Base-by-base conservation (phyloP, 768 basidiomycete genomes). In the Lactifluus pinguis region DNA sequence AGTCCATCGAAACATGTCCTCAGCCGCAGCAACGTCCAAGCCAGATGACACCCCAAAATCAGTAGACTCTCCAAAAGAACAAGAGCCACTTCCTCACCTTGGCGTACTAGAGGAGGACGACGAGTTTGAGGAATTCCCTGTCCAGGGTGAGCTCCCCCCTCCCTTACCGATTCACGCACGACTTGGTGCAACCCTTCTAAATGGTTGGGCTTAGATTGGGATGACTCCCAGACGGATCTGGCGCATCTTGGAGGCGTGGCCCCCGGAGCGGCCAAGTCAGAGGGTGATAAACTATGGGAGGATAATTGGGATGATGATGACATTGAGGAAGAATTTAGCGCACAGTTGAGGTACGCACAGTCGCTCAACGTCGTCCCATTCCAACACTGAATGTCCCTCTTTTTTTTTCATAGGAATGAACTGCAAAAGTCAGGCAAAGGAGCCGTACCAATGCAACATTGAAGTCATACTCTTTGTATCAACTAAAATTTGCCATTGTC, bases 251-350 rank as follows among this genome's bases (percentile, higher is more conserved):
- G 82, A 45, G 86, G 87, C 19, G 79, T 84, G 2, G 82, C 85
- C 4, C 86, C 88, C 2, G 88, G 87, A 4, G 83, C 79, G 13
- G 89, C 86, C 3, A 86, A 84, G 67, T 87, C 87, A 38, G 86
- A 86, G 45, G 89, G 89, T 17, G 86, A 97, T 73, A 91, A 93
- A 69, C 77, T 99, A 11, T 99, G 97, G 97, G 97, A 99, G 77
- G 97, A 98, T 68, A 98, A 98, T 72, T 99, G 97, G 97, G 97
- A 99, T 69, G 97, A 99, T 68, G 97, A 99, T 75, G 95, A 98
- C 74, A 86, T 97, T 63, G 95, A 95, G 71, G 95, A 98, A 68
- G 93, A 97, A 66, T 99, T 99, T 71, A 94, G 92, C 68, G 85
- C 90, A 55, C 93, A 97, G 74, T 76, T 99, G 67, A 84, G 97